These are phyloP conservation scores for Pseudocercospora fijiensis DNA, from an alignment of 2,329 filamentous ascomycete genomes.

Conservation along the genomic window DNA sequence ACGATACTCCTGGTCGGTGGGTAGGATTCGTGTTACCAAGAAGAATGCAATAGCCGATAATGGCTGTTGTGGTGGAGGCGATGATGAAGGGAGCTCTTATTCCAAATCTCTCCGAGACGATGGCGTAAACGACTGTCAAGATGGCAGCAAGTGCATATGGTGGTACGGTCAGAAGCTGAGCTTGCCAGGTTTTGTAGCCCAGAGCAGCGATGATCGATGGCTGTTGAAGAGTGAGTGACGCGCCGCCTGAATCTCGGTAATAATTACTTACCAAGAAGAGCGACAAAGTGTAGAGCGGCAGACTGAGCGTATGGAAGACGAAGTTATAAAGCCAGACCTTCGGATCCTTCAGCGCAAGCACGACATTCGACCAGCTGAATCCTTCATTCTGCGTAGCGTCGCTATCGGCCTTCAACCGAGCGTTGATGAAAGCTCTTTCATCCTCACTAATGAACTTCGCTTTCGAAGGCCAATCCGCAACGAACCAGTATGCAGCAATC, in stretches of 20 bases:
- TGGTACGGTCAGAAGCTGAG: slow-evolving; percentile 42
- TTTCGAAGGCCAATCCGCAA: slow-evolving; percentile 55
- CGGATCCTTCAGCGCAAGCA: slow-evolving; percentile 62
- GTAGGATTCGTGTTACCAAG: slow-evolving; percentile 39
- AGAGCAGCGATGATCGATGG: slow-evolving; percentile 67
- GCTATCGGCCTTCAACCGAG: slow-evolving; percentile 64
- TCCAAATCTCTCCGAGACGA: slow-evolving; percentile 59
- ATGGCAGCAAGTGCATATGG: slow-evolving; percentile 49
- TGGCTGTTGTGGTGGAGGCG: slow-evolving; percentile 43
- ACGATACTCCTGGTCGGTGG: slow-evolving; percentile 44
- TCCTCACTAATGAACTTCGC: slow-evolving; percentile 56
- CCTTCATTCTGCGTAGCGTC: slow-evolving; percentile 67
- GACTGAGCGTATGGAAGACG: slow-evolving; percentile 69
- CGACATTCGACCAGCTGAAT: slow-evolving; percentile 68
- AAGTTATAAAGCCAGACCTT: slow-evolving; percentile 73
- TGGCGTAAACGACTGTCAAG: slow-evolving; percentile 58
- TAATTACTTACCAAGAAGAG: slow-evolving; percentile 46
- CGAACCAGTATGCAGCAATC: slow-evolving; percentile 54
- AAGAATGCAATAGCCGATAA: slow-evolving; percentile 44
- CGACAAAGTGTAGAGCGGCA: slow-evolving; percentile 53
- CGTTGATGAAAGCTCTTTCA: slow-evolving; percentile 60
- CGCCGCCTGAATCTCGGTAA: slow-evolving; percentile 20
- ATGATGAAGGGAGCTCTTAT: slow-evolving; percentile 65
- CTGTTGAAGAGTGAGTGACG: slow-evolving; percentile 31
- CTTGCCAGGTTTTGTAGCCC: slow-evolving; percentile 34